Conservation (phyloP, 1,139 yeast species). For the Geotrichum siamense region DNA sequence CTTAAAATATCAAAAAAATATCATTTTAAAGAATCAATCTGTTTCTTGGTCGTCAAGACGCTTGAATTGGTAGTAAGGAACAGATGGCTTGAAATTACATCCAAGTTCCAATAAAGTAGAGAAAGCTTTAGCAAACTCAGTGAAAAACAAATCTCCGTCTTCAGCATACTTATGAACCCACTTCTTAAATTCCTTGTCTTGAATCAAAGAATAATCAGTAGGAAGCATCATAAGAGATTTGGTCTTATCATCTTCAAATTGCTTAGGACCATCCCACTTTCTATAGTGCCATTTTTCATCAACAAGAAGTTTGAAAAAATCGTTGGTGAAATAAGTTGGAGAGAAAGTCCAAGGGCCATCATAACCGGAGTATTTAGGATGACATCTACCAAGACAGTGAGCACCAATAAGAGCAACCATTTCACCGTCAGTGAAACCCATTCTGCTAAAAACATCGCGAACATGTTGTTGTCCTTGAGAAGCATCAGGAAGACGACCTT, state of each 20-base stretch:
- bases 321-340: slow-evolving; percentile 58
- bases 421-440: slow-evolving; percentile 77
- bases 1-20: neutral
- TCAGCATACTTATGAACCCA: slow-evolving; percentile 67
- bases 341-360: slow-evolving; percentile 97
- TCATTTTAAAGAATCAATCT: neutral
- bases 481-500: slow-evolving; percentile 79
- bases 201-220: slow-evolving; percentile 67
- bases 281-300: slow-evolving; percentile 66
- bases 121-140: slow-evolving; percentile 65
- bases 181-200: slow-evolving; percentile 56
- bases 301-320: slow-evolving; percentile 56
- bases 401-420: slow-evolving; percentile 86
- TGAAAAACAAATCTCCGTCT: slow-evolving; percentile 61
- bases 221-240: slow-evolving; percentile 88
- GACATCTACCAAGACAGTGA: slow-evolving; percentile 76
- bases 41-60: slow-evolving; percentile 38
- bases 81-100: slow-evolving; percentile 45
- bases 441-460: slow-evolving; percentile 54
- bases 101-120: slow-evolving; percentile 69
- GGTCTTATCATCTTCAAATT: slow-evolving; percentile 64
- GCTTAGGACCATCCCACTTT: slow-evolving; percentile 73
- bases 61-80: slow-evolving; percentile 46
- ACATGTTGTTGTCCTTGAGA: slow-evolving; percentile 62
- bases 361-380: slow-evolving; percentile 53